Evolutionary conservation across 805 yeast species (phyloP), one percentile per base, ranked within the genome.

Genomic region (Grigorovia yakushimaensis): DNA sequence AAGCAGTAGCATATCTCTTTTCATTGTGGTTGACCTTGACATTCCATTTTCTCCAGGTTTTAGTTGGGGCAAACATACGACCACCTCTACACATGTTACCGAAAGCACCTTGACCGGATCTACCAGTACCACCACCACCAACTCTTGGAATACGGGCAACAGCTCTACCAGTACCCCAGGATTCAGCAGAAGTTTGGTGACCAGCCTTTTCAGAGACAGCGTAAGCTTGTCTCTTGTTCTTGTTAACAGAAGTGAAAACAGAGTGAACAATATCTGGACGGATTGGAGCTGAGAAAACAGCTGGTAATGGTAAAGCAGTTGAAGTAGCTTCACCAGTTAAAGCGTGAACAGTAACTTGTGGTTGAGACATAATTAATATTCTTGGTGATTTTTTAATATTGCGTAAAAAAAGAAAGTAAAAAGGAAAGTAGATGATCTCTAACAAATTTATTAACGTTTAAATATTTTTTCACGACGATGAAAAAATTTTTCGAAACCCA

Each of bases 11-110:
- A 77, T 89, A 93, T 78, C 98, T 89, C 84, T 91, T 91, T 81
- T 93, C 96, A 88, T 91, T 91, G 77, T 88, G 96, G 96, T 93
- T 93, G 71, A 93, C 96, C 84, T 89, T 93, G 70, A 93, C 95
- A 88, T 93, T 95, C 98, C 98, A 93, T 80, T 83, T 91, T 86
- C 98, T 88, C 98, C 98, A 93, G 77, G 95, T 89, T 84, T 93
- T 93, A 77, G 98, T 93, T 75, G 98, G 98, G 76, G 98, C 97
- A 72, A 93, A 93, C 98, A 93, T 93, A 79, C 98, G 95, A 81
- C 98, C 98, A 76, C 97, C 97, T 78, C 98, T 91, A 83, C 98
- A 93, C 98, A 93, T 93, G 93, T 93, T 93, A 84, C 98, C 98
- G 83, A 93, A 93, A 73, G 98, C 98, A 76, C 88, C 98, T 79